These are phyloP conservation scores for Aspergillus ochraceoroseus DNA, from an alignment of 2,329 filamentous ascomycete genomes.

Conservation along the genomic window DNA sequence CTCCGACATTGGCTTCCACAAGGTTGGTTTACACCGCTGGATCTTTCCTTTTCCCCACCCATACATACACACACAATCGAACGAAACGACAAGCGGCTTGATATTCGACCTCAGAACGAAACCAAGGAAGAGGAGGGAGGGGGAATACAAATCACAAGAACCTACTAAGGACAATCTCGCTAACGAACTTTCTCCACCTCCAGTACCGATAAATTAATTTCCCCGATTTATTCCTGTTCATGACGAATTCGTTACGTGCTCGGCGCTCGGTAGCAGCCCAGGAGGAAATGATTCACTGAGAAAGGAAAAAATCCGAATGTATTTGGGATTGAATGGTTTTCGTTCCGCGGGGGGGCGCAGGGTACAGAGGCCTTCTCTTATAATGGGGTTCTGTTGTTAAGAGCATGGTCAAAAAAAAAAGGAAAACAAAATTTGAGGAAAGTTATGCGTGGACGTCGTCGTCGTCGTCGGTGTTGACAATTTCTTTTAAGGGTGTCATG, in stretches of 20 bases:
- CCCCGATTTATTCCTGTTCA: conserved; percentile 30
- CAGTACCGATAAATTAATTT: conserved; percentile 37
- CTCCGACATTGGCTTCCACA: conserved; percentile 63
- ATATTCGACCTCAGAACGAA: neutral
- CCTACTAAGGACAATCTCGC: conserved; percentile 10
- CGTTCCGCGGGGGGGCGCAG: too few relatives aligned
- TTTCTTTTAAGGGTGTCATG: conserved; percentile 31
- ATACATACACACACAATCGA: neutral
- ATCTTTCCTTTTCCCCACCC: neutral
- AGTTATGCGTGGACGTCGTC: conserved; percentile 24
- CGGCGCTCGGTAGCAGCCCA: conserved; percentile 25
- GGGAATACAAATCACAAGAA: neutral
- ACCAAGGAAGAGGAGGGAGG: neutral
- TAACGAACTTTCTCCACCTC: conserved; percentile 15
- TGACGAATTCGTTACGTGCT: conserved; percentile 31
- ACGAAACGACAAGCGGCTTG: neutral
- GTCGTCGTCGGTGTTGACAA: conserved; percentile 30
- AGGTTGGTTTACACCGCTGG: conserved; percentile 48
- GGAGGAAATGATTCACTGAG: conserved; percentile 11
- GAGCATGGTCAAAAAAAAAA: conserved; percentile 17
- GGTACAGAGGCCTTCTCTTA: too few relatives aligned
- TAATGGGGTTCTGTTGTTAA: conserved; percentile 5
- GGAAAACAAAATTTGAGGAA: conserved; percentile 19
- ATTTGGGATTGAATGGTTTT: neutral
- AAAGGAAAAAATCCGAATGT: conserved; percentile 13